Base-by-base conservation (phyloP, 2,329 filamentous ascomycete genomes). In the Cordyceps cicadae region DNA sequence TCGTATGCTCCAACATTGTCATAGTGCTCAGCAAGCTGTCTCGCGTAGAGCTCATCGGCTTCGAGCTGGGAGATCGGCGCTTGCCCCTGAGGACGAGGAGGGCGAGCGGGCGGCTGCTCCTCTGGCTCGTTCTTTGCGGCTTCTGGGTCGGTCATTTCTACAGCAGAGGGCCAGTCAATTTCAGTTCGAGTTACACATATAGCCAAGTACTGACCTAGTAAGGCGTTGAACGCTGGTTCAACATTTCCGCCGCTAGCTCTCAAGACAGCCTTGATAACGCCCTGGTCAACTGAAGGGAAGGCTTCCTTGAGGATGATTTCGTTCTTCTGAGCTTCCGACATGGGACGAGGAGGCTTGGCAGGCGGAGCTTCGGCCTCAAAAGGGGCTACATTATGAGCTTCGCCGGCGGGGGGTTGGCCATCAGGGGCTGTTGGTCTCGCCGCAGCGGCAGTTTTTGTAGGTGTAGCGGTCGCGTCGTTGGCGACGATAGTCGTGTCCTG, bases 141-240 rank as follows among this genome's bases (percentile, higher is more conserved):
- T 70, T 88, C 87, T 7, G 89, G 89, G 69, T 92, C 89, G 63
- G 88, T 90, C 88, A 91, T 90, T 68, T 87, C 87, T 88, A 26
- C n/a, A n/a, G 63, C 58, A 37, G 7, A 24, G 17, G 3, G 8
- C 49, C 48, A 52, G 48, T 29, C 34, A 14, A 21, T 24, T 12
- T 24, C 17, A 15, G 24, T 53, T 14, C 17, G 9, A 39, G 45
- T 15, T 14, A 48, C 7, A 3, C 3, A 5, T 19, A 9, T 14
- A 29, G 29, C 29, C 7, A 26, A 17, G 12, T 26, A 62, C 81
- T 63, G 79, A 90, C 90, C 89, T 50, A 99, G 81, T 49, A 99
- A 81, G 41, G 94, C 94, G 76, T 97, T 94, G 77, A 99, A 99
- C 15, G 94, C 93, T 37, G 91, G 89, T 74, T 99, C 94, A 53